Base-by-base conservation (phyloP, 2,329 filamentous ascomycete species). In the Dendrostoma leiphaemia region DNA sequence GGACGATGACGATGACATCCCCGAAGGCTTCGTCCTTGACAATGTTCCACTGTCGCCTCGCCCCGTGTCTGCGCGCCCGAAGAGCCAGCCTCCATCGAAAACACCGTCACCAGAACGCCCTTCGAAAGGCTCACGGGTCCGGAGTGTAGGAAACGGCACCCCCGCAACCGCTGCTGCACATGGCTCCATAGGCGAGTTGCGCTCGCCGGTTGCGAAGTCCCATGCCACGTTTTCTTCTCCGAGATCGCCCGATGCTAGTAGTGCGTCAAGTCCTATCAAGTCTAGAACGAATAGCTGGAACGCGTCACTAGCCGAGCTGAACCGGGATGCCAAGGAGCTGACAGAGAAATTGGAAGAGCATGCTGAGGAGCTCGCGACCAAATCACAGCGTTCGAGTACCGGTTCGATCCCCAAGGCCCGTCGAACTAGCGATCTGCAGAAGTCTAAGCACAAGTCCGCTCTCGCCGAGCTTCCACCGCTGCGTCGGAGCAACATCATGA, bases 1-100 rank as follows among this genome's bases (percentile, higher is more conserved):
- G 48, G 88, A 92, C 61, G 87, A 91, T 51, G 85, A 83, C 51
- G 88, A 91, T 64, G 84, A 90, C 54, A 86, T 94, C 28, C 90
- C 90, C 0, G 89, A 92, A 24, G 89, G 90, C 51, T 81, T 89
- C 23, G 80, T 91, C 49, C 80, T 94, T 44, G 89, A 90, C 71
- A 94, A 94, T 60, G 86, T 94, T 2, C 90, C 90, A 5, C 83
- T 94, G 43, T 92, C 89, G 0, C 90, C 90, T n/a, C 78, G 84
- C 2, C 84, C 83, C 2, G 74, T 74, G 1, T 73, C 74, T 23
- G 82, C 86, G 58, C 76, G 84, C 15, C 71, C 78, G 0, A 74
- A 73, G 6, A 86, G 80, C 64, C 73, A 75, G 35, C 74, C 80
- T 1, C 66, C 75, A 3, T 85, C 84, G 1, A 71, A 78, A 5